Base-by-base conservation (phyloP, 2,329 filamentous ascomycete species). In the Tolypocladium nubicola region DNA sequence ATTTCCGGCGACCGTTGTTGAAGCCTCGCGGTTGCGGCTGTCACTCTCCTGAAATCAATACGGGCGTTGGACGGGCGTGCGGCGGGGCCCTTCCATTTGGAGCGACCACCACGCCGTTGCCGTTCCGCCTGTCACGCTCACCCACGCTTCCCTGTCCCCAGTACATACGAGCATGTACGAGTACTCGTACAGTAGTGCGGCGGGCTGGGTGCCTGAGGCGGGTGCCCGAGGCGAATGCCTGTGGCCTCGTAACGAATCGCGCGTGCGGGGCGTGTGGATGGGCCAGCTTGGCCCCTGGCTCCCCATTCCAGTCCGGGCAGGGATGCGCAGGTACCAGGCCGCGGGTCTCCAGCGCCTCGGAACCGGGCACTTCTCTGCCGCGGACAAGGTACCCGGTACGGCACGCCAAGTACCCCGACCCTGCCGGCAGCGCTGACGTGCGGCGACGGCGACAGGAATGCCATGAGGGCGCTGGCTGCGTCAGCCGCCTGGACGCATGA, bases 241-340 rank as follows among this genome's bases (percentile, higher is more conserved):
- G 47, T 13, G 30, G 47, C 47, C 45, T 33, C 45, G 45, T 11
- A 19, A 33, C 26, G 45, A 8, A 49, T 49, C 45, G 45, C 45
- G 26, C 10, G 26, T 30, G 26, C 26, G 16, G 26, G 13, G 23
- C 23, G 43, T 47, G 21, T 47, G 43, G 43, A 23, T 47, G 23
- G 21, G n/a, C 41, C 11, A 26, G 41, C 43, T 26, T 45, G 41
- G 39, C 45, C 26, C 45, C 23, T 57, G 57, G 53, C 57, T 43
- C 38, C 49, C 55, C 52, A 30, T 52, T 52, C 58, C 49, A 52
- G 49, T 49, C 35, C 5, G 21, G 49, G 53, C 54, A 49, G 45
- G 47, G 58, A 59, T 59, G 56, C 21, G 55, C 57, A 58, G 54
- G 52, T 52, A 55, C 54, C 54, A 45, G 16, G 38, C 39, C 37